A percentile compares a stretch with the other conserved stretches of the same genome.
phyloP scores from a whole-genome alignment of 1,284 basidiomycete genomes.

The Stereum hirsutum region DNA sequence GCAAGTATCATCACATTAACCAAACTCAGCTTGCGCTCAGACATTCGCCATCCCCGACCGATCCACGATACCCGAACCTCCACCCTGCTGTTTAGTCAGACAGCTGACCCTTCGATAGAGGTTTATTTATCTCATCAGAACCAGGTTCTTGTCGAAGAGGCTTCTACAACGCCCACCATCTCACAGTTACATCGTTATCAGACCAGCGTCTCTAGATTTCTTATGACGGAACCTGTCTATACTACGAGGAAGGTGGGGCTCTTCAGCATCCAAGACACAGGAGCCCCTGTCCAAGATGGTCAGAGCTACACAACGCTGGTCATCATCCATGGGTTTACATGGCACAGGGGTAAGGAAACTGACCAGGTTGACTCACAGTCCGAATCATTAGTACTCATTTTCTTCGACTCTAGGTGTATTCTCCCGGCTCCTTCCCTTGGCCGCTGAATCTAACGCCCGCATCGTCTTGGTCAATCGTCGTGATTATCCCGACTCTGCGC shows the following conservation, averaged over 20 bases:
- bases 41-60: too few species aligned
- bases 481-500: constrained; percentile 19
- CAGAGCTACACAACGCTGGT: not conserved
- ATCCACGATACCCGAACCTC: too few species aligned
- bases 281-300: not conserved
- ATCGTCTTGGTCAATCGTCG: constrained; percentile 20
- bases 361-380: not conserved
- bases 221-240: too few species aligned
- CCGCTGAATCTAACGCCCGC: constrained; percentile 14
- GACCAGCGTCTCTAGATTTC: too few species aligned
- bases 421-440: constrained; percentile 8
- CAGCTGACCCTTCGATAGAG: too few species aligned
- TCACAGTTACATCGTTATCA: too few species aligned
- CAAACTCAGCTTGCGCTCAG: too few species aligned
- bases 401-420: constrained; percentile 8
- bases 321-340: not conserved
- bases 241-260: not conserved
- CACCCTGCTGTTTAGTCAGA: too few species aligned
- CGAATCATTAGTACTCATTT: not conserved
- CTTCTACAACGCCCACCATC: too few species aligned
- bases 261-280: not conserved
- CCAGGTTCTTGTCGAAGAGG: too few species aligned
- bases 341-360: not conserved
- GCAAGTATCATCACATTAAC: too few species aligned
- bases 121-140: too few species aligned